These are phyloP conservation scores for Westerdykella aurantiaca DNA, from an alignment of 2,329 filamentous ascomycete genomes.

Conservation along the genomic window DNA sequence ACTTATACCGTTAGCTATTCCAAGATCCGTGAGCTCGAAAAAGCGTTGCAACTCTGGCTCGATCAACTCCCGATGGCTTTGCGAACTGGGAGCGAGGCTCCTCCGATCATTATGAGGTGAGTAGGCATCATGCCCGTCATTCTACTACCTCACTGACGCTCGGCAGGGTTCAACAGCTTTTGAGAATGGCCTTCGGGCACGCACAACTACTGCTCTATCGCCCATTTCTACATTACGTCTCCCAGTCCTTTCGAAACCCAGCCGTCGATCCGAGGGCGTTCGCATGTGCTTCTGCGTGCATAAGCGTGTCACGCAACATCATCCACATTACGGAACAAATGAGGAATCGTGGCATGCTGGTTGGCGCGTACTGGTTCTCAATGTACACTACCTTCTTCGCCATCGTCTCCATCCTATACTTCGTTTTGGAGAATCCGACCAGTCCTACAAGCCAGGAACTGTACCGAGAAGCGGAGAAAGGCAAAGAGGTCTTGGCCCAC, in stretches of 20 bases:
- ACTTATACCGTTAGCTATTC: slow-evolving; percentile 60
- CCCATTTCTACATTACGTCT: slow-evolving; percentile 78
- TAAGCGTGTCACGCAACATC: slow-evolving; percentile 65
- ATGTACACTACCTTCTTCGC: slow-evolving; percentile 80
- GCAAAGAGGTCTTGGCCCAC: slow-evolving; percentile 72
- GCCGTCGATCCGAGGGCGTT: slow-evolving; percentile 70
- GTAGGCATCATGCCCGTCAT: slow-evolving; percentile 21
- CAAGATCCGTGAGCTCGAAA: slow-evolving; percentile 59
- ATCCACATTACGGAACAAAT: slow-evolving; percentile 76
- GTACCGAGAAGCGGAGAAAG: slow-evolving; percentile 76
- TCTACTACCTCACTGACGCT: not conserved
- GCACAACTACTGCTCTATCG: slow-evolving; percentile 78
- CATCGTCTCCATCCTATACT: slow-evolving; percentile 72
- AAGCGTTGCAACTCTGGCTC: slow-evolving; percentile 59
- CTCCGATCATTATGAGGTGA: slow-evolving; percentile 70
- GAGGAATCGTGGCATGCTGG: slow-evolving; percentile 66
- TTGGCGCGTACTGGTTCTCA: slow-evolving; percentile 81
- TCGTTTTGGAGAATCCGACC: slow-evolving; percentile 72
- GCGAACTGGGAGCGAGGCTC: slow-evolving; percentile 71
- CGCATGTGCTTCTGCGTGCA: slow-evolving; percentile 63
- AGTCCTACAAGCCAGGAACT: slow-evolving; percentile 71
- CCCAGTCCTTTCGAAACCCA: slow-evolving; percentile 48
- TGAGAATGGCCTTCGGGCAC: slow-evolving; percentile 75
- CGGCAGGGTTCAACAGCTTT: slow-evolving; percentile 60
- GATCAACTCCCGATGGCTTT: slow-evolving; percentile 66